A percentile compares a stretch with the other conserved stretches of the same genome.
phyloP scores from a whole-genome alignment of 2,329 filamentous ascomycete species.

The Pseudonectria buxi region DNA sequence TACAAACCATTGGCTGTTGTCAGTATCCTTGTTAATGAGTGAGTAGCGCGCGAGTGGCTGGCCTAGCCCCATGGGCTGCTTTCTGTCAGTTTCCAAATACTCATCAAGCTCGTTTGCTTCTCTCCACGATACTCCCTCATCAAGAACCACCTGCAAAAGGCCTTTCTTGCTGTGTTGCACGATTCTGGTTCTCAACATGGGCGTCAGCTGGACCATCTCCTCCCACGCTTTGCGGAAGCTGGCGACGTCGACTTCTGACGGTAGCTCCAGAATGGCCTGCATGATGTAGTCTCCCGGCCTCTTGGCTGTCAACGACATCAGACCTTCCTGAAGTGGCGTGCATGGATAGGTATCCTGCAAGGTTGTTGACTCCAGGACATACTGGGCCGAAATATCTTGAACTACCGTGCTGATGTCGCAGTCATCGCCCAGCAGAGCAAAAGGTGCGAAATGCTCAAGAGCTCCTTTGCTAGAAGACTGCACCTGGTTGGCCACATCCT shows the following conservation, averaged over 20 bases:
- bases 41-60: slow-evolving; percentile 35
- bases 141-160: slow-evolving; percentile 37
- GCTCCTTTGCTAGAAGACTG: no score
- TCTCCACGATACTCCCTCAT: slow-evolving; percentile 27
- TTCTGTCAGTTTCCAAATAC: slow-evolving; percentile 31
- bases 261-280: slow-evolving; percentile 8
- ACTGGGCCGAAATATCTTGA: slow-evolving; percentile 1
- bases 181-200: slow-evolving; percentile 40
- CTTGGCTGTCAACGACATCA: slow-evolving; percentile 30
- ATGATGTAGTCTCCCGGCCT: slow-evolving; percentile 28
- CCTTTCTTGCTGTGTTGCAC: slow-evolving; percentile 34
- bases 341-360: slow-evolving; percentile 32
- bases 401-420: slow-evolving; percentile 5
- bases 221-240: slow-evolving; percentile 11
- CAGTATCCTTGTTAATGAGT: slow-evolving; percentile 26
- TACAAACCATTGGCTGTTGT: slow-evolving; percentile 34
- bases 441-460: background rate
- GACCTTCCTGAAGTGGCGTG: slow-evolving; percentile 33
- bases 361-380: background rate
- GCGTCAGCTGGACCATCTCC: background rate
- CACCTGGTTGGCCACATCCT: no score
- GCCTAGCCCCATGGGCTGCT: slow-evolving; percentile 31
- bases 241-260: slow-evolving; percentile 1
- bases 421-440: slow-evolving; percentile 7
- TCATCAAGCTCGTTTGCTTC: slow-evolving; percentile 19